Base-by-base conservation (phyloP, 164 flowering plant genomes). In the Piper longum region DNA sequence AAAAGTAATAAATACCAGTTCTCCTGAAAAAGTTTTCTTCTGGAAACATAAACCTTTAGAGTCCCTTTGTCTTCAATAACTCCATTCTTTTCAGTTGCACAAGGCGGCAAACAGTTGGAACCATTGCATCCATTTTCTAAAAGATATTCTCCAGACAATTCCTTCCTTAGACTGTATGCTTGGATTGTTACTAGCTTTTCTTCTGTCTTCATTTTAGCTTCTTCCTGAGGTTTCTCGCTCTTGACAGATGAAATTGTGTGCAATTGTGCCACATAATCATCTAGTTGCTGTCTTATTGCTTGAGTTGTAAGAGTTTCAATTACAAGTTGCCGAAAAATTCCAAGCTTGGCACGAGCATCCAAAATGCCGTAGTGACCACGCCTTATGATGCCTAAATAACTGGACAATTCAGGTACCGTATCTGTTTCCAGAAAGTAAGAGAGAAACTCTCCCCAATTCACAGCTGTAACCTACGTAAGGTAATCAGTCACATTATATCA, bases 351-450 rank as follows among this genome's bases (percentile, higher is more conserved):
- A 66, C 72, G 76, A 64, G 77, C 66, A 64, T 85, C 88, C 64
- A 93, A 65, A 68, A 86, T 84, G 57, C 90, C 85, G 81, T 90
- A 93, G 57, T 84, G 92, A 12, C 97, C 97, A 57, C 97, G 76
- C 76, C 72, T 86, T 59, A 93, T 86, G 41, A 91, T 90, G 62
- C 84, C 62, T 54, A 74, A 63, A 64, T 75, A 57, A 54, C 73
- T 56, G 40, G 80, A 63, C 43, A 86, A 60, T 66, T 84, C 85
- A 63, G 79, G 76, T 72, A 64, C 64, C 48, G 81, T 80, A 62
- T 68, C 70, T 80, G 81, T 75, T 70, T 90, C 97, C 64, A 93
- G 59, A 77, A 90, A 90, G 77, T 87, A 92, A 73, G 87, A 90
- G 62, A 93, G 65, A 72, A 81, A 88, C 16, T 93, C 97, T 19